phyloP scores from a whole-genome alignment of 257 asterid genomes.

The Echium plantagineum region DNA sequence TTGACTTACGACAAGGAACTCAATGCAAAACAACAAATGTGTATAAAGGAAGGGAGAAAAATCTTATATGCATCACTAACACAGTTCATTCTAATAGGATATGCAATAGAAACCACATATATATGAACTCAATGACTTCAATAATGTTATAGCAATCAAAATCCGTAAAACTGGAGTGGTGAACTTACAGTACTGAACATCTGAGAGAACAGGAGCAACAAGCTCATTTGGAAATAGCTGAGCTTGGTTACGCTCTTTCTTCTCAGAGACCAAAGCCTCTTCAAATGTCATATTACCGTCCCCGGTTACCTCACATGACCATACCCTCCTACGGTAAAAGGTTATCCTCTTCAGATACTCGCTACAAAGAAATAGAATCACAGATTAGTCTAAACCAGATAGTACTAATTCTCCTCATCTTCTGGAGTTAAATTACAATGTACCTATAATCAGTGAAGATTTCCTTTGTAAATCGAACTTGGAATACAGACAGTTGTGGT shows the following conservation, averaged over 20 bases:
- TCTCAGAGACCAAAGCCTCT: conserved; percentile 86
- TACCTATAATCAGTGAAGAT: conserved; percentile 78
- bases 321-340: conserved; percentile 56
- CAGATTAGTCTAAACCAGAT: neutral
- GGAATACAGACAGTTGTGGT: conserved; percentile 66
- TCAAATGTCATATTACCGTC: conserved; percentile 73
- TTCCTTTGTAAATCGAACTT: conserved; percentile 76
- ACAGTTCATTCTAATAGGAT: too few species aligned
- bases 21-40: too few species aligned
- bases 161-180: conserved; percentile 2
- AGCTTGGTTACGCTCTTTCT: conserved; percentile 44
- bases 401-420: too few species aligned
- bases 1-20: too few species aligned
- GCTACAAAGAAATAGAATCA: conserved; percentile 22
- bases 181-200: conserved; percentile 74
- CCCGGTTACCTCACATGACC: conserved; percentile 93
- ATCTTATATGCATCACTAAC: too few species aligned
- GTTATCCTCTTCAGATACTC: conserved; percentile 74
- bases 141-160: too few species aligned
- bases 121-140: too few species aligned
- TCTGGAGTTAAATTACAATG: neutral
- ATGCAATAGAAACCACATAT: too few species aligned
- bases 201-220: conserved; percentile 52
- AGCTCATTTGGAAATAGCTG: conserved; percentile 55
- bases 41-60: too few species aligned